Evolutionary conservation across 2,329 filamentous ascomycete genomes (phyloP).

Genomic region (Xylariales sp.): DNA sequence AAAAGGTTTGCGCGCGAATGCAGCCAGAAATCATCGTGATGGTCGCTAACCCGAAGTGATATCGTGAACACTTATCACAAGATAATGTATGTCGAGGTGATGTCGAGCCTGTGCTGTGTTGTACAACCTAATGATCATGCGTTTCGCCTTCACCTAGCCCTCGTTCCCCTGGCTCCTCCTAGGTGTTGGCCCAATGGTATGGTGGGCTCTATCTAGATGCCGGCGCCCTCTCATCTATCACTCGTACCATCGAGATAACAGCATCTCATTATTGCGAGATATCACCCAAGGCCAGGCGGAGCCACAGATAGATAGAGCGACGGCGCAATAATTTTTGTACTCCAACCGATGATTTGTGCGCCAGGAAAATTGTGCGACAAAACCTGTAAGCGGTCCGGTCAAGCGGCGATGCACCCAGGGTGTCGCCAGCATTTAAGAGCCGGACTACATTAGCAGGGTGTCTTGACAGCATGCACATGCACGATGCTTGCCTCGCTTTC

Average conservation of each 20-base stretch:
- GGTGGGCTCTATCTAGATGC: conserved; percentile 20
- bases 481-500: conserved; percentile 37
- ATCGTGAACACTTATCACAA: conserved; percentile 31
- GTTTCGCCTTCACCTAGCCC: conserved; percentile 26
- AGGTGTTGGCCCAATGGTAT: conserved; percentile 21
- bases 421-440: conserved; percentile 31
- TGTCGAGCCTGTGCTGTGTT: conserved; percentile 30
- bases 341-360: conserved; percentile 20
- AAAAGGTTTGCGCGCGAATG: conserved; percentile 26
- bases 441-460: conserved; percentile 25
- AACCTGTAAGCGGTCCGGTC: conserved; percentile 30
- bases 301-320: conserved; percentile 1
- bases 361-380: conserved; percentile 24
- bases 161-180: conserved; percentile 16
- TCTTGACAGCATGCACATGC: conserved; percentile 35
- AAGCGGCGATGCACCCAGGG: conserved; percentile 33
- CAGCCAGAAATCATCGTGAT: conserved; percentile 21
- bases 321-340: conserved; percentile 23
- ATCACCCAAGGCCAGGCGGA: conserved; percentile 24
- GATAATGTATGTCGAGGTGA: conserved; percentile 12
- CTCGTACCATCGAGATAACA: conserved; percentile 32
- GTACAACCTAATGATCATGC: conserved; percentile 33
- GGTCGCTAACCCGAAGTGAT: conserved; percentile 13
- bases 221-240: conserved; percentile 18
- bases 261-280: conserved; percentile 30